Evolutionary conservation across 768 basidiomycete genomes (phyloP), one percentile per base, ranked within the genome.

Genomic region (Amanita pseudoporphyria): DNA sequence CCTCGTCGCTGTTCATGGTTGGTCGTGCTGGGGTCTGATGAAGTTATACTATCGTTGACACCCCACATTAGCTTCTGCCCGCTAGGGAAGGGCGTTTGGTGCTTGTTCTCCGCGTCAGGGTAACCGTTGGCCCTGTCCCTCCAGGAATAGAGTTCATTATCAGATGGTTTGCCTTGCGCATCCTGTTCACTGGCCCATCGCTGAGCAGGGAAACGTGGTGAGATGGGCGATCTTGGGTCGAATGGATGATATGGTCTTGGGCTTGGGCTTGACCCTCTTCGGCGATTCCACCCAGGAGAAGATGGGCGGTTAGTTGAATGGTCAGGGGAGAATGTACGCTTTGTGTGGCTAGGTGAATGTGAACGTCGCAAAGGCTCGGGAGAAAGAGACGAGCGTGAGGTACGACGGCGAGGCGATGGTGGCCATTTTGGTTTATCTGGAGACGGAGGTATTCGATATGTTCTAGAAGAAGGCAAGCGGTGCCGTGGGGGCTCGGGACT

Each of bases 401-500:
- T 9, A 19, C 14, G 28, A 31, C n/a, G 22, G 21, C 6, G 19
- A 13, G 45, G 45, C 16, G 45, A 45, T 13, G 24, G 31, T 9
- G 30, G 32, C 13, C 45, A 14, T 45, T 30, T 22, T 3, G 2
- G 22, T 28, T 7, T 6, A 7, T 38, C 28, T 10, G 46, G 48
- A 32, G 51, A 22, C 4, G 22, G 22, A 19, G 51, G 39, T 9
- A 7, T 44, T 21, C 30, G 54, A 16, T 49, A 42, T n/a, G 26
- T 49, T 12, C 13, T 31, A 12, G 54, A 53, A 9, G 35, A 30
- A 10, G 52, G 52, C 37, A 32, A 37, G 19, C 26, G 44, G 10
- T 49, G 54, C 5, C 28, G 37, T 6, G 43, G 45, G 36, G 41
- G 32, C 10, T 33, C 51, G 22, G 51, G 54, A 26, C 26, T 54